phyloP scores from a whole-genome alignment of 352 stramenopile genomes.

The Phytophthora palmivora region DNA sequence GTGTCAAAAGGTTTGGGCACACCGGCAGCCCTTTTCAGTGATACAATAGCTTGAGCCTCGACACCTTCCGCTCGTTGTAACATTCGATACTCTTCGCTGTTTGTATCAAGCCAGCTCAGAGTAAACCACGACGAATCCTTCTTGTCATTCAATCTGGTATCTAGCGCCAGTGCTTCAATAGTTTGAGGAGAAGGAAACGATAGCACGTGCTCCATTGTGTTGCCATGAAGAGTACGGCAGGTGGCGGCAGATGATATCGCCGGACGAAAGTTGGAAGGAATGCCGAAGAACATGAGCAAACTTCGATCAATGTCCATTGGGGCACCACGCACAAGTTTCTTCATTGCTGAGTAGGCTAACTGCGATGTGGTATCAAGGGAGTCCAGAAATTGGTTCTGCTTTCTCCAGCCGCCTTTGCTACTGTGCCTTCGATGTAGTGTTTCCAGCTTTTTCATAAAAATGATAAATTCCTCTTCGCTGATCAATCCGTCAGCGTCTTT shows the following conservation, averaged over 20 bases:
- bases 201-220: slow-evolving; percentile 73
- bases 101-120: slow-evolving; percentile 33
- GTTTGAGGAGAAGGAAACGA: slow-evolving; percentile 78
- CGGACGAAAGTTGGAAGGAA: slow-evolving; percentile 79
- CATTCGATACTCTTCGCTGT: slow-evolving; percentile 46
- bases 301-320: slow-evolving; percentile 75
- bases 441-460: slow-evolving; percentile 78
- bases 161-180: slow-evolving; percentile 54
- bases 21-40: slow-evolving; percentile 70
- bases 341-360: slow-evolving; percentile 72
- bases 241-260: slow-evolving; percentile 66
- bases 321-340: slow-evolving; percentile 73
- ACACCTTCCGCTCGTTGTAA: slow-evolving; percentile 60
- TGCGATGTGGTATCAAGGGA: slow-evolving; percentile 53
- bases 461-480: slow-evolving; percentile 75
- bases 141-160: slow-evolving; percentile 37
- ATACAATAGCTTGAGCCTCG: slow-evolving; percentile 77
- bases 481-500: slow-evolving; percentile 67
- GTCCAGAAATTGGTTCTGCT: slow-evolving; percentile 45
- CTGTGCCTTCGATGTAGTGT: slow-evolving; percentile 49
- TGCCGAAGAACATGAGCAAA: slow-evolving; percentile 77
- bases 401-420: slow-evolving; percentile 35
- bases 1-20: slow-evolving; percentile 83
- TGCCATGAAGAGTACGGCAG: slow-evolving; percentile 53
- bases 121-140: slow-evolving; percentile 41